Evolutionary conservation across 2,329 filamentous ascomycete genomes (phyloP), one percentile per base, ranked within the genome.

Genomic region (Fusarium anthophilum): DNA sequence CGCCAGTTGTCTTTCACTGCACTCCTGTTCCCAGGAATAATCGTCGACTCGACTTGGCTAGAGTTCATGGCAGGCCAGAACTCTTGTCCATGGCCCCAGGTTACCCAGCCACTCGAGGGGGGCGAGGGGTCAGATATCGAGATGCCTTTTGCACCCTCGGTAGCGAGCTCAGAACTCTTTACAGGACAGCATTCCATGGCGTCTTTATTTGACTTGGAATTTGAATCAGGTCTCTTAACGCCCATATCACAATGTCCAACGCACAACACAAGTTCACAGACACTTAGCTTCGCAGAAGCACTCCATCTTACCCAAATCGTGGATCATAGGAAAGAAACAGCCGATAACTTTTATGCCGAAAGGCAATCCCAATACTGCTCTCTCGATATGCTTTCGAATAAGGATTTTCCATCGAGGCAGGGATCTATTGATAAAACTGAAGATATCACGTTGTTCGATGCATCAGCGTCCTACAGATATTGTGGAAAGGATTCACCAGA

Each of bases 331-430:
- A 18, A 14, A 11, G 17, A 37, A 15, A 4, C 32, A 6, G 7
- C 2, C 2, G 6, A 18, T n/a, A 4, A 1, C 18, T 1, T 17
- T 4, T 4, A 26, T 5, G 8, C 17, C 6, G 14, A 14, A 12
- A 54, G 0, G 0, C 35, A n/a, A 9, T 2, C 24, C 0, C 35
- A 54, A 12, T 28, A 39, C 35, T 54, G 20, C 5, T 28, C 51
- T 4, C 24, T n/a, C 9, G 35, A 54, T 7, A 39, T 39, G 51
- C 24, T 54, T 17, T 54, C 35, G 8, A 14, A 54, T 17, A 17
- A 4, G 4, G 1, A 8, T 3, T 3, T 26, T 0, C 0, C 20
- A 13, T 10, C 4, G 0, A 6, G 14, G 6, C 35, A 28, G 3
- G 20, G 2, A 9, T 1, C 10, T 22, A 1, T 22, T 15, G 14